Evolutionary conservation across 176 grass and related monocot genomes (phyloP).

Genomic region (Cocos nucifera): DNA sequence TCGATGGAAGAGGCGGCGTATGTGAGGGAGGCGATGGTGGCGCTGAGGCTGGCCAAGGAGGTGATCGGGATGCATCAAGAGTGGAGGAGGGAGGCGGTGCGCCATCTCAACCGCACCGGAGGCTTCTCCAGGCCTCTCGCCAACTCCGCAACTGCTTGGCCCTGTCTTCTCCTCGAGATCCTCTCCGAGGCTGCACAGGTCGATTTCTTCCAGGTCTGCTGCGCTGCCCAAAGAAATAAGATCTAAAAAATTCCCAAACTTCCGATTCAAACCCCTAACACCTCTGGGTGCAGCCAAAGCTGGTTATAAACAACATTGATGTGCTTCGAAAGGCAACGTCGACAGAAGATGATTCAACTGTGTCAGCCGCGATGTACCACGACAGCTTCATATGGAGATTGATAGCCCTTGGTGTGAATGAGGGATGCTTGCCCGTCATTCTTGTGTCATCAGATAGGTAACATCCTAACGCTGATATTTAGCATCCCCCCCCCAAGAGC

Average conservation of each 20-base stretch:
- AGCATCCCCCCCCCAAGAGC: neutral
- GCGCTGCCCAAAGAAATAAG: neutral
- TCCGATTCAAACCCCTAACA: no score
- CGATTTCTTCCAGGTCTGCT: slow-evolving; percentile 67
- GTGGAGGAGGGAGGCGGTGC: slow-evolving; percentile 61
- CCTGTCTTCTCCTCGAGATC: slow-evolving; percentile 76
- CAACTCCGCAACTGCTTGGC: slow-evolving; percentile 78
- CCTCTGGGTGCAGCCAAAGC: slow-evolving; percentile 51
- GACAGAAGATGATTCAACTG: slow-evolving; percentile 42
- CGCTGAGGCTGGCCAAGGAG: slow-evolving; percentile 72
- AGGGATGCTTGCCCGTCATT: slow-evolving; percentile 77
- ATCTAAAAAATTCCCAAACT: neutral
- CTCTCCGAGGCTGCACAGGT: slow-evolving; percentile 50
- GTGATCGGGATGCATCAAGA: slow-evolving; percentile 61
- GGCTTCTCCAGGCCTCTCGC: slow-evolving; percentile 54
- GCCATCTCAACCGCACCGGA: slow-evolving; percentile 52
- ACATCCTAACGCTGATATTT: neutral
- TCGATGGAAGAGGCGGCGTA: slow-evolving; percentile 77
- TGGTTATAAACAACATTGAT: slow-evolving; percentile 91
- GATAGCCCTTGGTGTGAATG: slow-evolving; percentile 71
- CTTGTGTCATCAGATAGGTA: slow-evolving; percentile 82
- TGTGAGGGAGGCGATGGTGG: slow-evolving; percentile 50
- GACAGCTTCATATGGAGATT: slow-evolving; percentile 92
- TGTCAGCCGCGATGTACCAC: slow-evolving; percentile 64
- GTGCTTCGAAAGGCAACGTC: slow-evolving; percentile 50